phyloP scores from a whole-genome alignment of 1,139 yeast species.

The Blastobotrys capitulatus region DNA sequence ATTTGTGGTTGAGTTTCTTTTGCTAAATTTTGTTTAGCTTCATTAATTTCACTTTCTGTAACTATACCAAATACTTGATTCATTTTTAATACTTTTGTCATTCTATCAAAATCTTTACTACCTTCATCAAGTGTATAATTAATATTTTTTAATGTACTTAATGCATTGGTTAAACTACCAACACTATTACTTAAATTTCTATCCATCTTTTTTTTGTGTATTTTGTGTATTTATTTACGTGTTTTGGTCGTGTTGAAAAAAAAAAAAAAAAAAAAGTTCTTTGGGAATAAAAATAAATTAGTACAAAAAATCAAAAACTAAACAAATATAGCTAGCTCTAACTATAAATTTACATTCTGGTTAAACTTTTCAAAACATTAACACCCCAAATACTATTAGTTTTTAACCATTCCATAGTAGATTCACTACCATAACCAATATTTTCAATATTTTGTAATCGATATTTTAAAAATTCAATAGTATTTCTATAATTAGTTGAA shows the following conservation, averaged over 20 bases:
- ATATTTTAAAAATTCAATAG: conserved; percentile 59
- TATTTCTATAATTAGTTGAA: conserved; percentile 50
- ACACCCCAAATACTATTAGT: conserved; percentile 63
- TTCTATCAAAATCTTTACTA: conserved; percentile 24
- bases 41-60: conserved; percentile 25
- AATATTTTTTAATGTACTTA: conserved; percentile 15
- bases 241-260: not conserved
- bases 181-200: conserved; percentile 9
- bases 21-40: conserved; percentile 25
- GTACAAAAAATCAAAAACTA: not conserved
- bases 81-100: conserved; percentile 22
- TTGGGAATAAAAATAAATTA: not conserved
- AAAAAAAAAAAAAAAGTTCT: not conserved
- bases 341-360: conserved; percentile 20
- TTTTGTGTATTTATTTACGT: not conserved
- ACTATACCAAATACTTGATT: conserved; percentile 30
- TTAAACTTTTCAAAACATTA: conserved; percentile 57
- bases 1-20: conserved; percentile 29
- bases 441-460: conserved; percentile 51
- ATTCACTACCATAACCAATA: conserved; percentile 55
- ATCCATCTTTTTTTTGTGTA: conserved; percentile 3
- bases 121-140: conserved; percentile 19
- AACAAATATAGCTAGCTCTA: too few relatives aligned
- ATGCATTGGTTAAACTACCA: conserved; percentile 7
- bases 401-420: conserved; percentile 66